Evolutionary conservation across 164 flowering plant species (phyloP).

Genomic region (Dillenia suffruticosa): DNA sequence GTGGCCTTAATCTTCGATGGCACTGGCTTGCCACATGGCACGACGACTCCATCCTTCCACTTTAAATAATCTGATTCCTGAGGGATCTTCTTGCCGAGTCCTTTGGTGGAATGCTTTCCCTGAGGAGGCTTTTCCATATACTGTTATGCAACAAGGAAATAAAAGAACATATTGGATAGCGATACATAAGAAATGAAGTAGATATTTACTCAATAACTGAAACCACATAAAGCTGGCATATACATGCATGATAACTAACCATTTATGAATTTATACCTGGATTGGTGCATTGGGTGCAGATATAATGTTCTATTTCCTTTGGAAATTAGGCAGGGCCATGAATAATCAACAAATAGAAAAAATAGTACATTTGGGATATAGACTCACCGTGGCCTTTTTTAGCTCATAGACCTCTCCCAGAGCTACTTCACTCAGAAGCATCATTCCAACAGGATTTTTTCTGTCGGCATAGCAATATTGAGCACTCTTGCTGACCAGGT

Average conservation of each 20-base stretch:
- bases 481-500: conserved; percentile 97
- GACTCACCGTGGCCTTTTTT: conserved; percentile 63
- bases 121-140: conserved; percentile 86
- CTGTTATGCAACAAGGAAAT: conserved; percentile 25
- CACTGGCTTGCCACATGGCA: conserved; percentile 92
- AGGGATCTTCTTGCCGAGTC: conserved; percentile 83
- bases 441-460: conserved; percentile 75
- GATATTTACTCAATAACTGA: no score
- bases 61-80: conserved; percentile 53
- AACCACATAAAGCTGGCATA: no score
- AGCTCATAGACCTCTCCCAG: conserved; percentile 85
- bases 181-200: not conserved
- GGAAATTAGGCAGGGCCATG: no score
- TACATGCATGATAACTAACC: no score
- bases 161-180: not conserved
- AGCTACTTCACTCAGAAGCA: conserved; percentile 98
- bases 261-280: no score
- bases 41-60: conserved; percentile 83
- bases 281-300: no score
- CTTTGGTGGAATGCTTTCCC: conserved; percentile 96
- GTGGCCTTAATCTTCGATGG: conserved; percentile 65
- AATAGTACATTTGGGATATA: not conserved
- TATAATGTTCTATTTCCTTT: no score
- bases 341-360: no score
- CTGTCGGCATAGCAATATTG: conserved; percentile 84